A percentile compares a stretch with the other conserved stretches of the same genome.
Conservation (phyloP, 768 basidiomycete species). For the Lactarius sanguifluus region DNA sequence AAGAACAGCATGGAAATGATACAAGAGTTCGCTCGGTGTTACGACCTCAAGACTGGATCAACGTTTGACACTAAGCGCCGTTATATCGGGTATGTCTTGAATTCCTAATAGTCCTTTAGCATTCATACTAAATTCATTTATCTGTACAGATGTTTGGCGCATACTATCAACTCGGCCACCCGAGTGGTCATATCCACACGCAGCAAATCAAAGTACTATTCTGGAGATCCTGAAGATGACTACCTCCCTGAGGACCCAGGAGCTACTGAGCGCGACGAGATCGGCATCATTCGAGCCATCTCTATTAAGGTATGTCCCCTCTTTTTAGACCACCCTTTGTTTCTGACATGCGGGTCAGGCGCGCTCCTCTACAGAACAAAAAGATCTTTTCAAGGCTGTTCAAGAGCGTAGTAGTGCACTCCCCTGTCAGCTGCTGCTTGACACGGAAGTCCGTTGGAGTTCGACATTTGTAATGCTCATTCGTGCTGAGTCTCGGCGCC, state of each 20-base stretch:
- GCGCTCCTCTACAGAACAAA: not conserved
- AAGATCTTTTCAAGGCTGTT: not conserved
- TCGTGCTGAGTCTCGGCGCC: not conserved
- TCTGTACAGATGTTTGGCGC: slow-evolving; percentile 9
- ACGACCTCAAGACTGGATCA: not conserved
- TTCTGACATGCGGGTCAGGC: not conserved
- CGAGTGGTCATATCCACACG: not conserved
- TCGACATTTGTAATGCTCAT: not conserved
- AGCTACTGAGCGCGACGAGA: not conserved
- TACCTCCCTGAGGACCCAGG: not conserved
- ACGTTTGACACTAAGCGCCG: not conserved
- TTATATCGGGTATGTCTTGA: not conserved
- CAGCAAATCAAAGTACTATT: not conserved
- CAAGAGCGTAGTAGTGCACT: not conserved
- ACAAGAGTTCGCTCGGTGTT: not conserved
- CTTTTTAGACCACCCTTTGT: not conserved
- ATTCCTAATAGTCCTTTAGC: not conserved
- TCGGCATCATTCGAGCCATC: not conserved
- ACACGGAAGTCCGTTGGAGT: not conserved
- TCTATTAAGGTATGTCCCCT: not conserved
- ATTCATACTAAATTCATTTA: not conserved
- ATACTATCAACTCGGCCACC: slow-evolving; percentile 1
- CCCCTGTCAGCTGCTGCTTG: not conserved
- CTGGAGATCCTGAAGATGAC: not conserved
- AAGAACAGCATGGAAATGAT: not conserved